Percentiles rank a stretch among this genome's conserved stretches.
These are phyloP conservation scores for Oryza meyeriana DNA, from an alignment of 176 grass and related monocot genomes.

Conservation along the genomic window DNA sequence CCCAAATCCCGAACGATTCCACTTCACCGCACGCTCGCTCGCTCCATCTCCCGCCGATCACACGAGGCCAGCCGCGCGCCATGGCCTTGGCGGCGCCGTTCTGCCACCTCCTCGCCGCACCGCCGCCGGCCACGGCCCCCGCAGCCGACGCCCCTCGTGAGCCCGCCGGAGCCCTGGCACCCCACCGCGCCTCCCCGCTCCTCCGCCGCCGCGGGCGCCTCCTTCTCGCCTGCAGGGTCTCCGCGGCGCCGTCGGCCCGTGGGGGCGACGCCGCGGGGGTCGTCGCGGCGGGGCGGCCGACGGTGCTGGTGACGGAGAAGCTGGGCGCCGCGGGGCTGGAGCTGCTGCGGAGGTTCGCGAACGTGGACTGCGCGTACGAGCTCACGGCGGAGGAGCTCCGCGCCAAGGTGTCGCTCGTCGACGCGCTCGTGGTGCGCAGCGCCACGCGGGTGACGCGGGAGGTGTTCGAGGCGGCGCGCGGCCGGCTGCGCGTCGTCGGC, in stretches of 20 bases:
- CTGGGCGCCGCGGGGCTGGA: conserved; percentile 50
- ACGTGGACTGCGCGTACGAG: conserved; percentile 89
- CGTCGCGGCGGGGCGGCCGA: conserved; percentile 36
- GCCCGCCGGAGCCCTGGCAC: background rate
- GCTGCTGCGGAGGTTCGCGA: conserved; percentile 50
- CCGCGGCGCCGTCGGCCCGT: background rate
- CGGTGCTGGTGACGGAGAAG: conserved; percentile 76
- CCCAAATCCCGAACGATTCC: conserved; percentile 15
- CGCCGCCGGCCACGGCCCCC: background rate
- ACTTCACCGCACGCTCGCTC: background rate
- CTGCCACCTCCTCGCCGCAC: conserved; percentile 29
- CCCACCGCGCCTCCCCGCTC: conserved; percentile 6
- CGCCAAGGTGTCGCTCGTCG: conserved; percentile 70
- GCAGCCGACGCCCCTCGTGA: background rate
- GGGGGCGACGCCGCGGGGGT: background rate
- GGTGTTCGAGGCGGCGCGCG: conserved; percentile 80
- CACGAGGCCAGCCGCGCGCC: background rate
- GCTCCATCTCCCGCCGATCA: background rate
- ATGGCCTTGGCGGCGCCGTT: conserved; percentile 56
- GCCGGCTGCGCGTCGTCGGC: conserved; percentile 69
- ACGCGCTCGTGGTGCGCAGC: conserved; percentile 81
- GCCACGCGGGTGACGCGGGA: conserved; percentile 65
- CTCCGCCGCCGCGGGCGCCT: background rate
- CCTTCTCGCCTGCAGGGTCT: background rate
- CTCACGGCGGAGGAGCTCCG: conserved; percentile 75